Evolutionary conservation across 306 rosid species (phyloP).

Genomic region (Vigna nakashimae): DNA sequence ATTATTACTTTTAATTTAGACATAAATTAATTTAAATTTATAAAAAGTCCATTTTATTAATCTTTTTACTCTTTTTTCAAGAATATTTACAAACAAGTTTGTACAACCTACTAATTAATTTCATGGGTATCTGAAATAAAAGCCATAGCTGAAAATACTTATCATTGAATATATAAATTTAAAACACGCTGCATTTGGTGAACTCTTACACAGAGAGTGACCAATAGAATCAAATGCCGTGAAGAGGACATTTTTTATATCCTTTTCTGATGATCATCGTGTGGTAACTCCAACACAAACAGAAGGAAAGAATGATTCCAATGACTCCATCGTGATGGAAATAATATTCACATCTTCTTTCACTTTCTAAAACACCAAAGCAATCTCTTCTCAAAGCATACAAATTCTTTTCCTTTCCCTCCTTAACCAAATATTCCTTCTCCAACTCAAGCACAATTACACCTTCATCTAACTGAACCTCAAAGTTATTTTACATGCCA

Average conservation of each 20-base stretch:
- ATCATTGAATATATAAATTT: neutral
- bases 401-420: conserved; percentile 59
- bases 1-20: too few relatives aligned
- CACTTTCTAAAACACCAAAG: conserved; percentile 34
- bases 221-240: conserved; percentile 21
- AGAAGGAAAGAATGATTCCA: conserved; percentile 70
- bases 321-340: conserved; percentile 44
- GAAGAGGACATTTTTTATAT: conserved; percentile 41
- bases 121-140: too few relatives aligned
- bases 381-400: conserved; percentile 41
- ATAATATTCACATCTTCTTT: conserved; percentile 32
- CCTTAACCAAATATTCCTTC: conserved; percentile 51
- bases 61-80: too few relatives aligned
- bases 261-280: conserved; percentile 41
- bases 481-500: conserved; percentile 6
- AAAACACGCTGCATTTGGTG: neutral
- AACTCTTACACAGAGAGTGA: neutral
- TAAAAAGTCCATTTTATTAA: too few relatives aligned
- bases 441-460: conserved; percentile 45
- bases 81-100: too few relatives aligned
- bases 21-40: too few relatives aligned
- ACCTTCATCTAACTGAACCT: conserved; percentile 13
- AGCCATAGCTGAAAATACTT: too few relatives aligned
- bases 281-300: conserved; percentile 25
- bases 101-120: too few relatives aligned